Conservation (phyloP, 441 rosid species). For the Pelargonium fulgidum region DNA sequence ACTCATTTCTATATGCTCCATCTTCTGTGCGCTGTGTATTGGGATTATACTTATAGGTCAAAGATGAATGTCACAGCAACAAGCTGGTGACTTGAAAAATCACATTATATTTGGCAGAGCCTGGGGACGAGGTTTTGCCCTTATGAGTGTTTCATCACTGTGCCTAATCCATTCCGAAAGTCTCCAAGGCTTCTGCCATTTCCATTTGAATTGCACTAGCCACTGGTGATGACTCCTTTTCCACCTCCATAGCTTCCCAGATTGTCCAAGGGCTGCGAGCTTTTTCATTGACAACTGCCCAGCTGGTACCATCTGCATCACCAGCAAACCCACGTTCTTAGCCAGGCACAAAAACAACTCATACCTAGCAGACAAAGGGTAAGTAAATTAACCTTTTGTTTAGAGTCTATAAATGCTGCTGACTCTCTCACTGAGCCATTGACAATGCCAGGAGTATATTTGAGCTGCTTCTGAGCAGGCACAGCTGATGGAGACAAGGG, state of each 20-base stretch:
- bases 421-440: slow-evolving; percentile 56
- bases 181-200: slow-evolving; percentile 32
- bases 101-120: slow-evolving; percentile 29
- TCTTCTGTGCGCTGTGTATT: slow-evolving; percentile 20
- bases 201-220: slow-evolving; percentile 32
- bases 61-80: slow-evolving; percentile 29
- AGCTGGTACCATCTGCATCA: slow-evolving; percentile 27
- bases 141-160: slow-evolving; percentile 29
- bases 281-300: slow-evolving; percentile 28
- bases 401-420: slow-evolving; percentile 58
- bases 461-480: slow-evolving; percentile 90
- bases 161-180: slow-evolving; percentile 31
- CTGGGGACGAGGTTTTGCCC: slow-evolving; percentile 26
- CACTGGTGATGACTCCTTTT: slow-evolving; percentile 32
- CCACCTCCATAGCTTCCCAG: slow-evolving; percentile 34
- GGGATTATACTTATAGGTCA: slow-evolving; percentile 32
- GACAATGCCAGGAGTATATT: slow-evolving; percentile 80
- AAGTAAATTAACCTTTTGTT: slow-evolving; percentile 49
- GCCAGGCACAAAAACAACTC: slow-evolving; percentile 17
- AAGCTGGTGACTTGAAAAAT: slow-evolving; percentile 25
- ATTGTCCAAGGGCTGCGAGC: slow-evolving; percentile 26
- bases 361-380: slow-evolving; percentile 6
- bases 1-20: slow-evolving; percentile 20
- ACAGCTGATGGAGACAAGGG: slow-evolving; percentile 64
- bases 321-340: slow-evolving; percentile 15